Evolutionary conservation across 2,329 filamentous ascomycete species (phyloP).

Genomic region (Colletotrichum sp.): DNA sequence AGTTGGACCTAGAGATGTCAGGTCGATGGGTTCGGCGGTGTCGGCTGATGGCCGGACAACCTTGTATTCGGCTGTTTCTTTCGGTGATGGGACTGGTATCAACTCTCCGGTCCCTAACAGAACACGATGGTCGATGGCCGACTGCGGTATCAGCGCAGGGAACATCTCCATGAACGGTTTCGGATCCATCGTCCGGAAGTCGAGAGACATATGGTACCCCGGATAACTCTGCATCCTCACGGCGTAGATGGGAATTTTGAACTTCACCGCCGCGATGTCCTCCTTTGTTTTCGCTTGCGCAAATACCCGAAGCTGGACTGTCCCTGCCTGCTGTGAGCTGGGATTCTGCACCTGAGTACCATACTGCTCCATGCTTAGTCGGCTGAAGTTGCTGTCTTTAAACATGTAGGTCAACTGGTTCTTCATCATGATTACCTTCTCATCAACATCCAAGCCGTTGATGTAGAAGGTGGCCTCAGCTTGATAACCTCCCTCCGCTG

Average conservation of each 20-base stretch:
- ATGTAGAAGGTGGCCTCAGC: constrained; percentile 33
- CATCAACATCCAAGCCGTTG: constrained; percentile 15
- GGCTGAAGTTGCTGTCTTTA: constrained; percentile 34
- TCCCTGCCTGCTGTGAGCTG: constrained; percentile 27
- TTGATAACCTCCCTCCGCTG: constrained; percentile 53
- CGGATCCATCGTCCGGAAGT: constrained; percentile 47
- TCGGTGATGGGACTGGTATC: neutral
- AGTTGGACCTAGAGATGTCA: neutral
- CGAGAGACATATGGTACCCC: constrained; percentile 48
- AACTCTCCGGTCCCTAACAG: neutral
- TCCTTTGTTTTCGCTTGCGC: constrained; percentile 28
- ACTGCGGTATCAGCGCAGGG: constrained; percentile 35
- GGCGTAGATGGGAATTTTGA: constrained; percentile 38
- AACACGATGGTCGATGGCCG: constrained; percentile 31
- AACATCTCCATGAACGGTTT: constrained; percentile 50
- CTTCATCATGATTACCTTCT: constrained; percentile 28
- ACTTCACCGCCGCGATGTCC: constrained; percentile 25
- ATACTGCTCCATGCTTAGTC: constrained; percentile 36
- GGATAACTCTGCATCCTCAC: constrained; percentile 46
- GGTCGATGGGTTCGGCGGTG: neutral
- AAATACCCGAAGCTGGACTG: constrained; percentile 26
- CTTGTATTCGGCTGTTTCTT: neutral
- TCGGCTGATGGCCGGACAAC: constrained; percentile 8
- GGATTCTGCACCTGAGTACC: constrained; percentile 24
- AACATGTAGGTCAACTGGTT: constrained; percentile 27